Evolutionary conservation across 768 basidiomycete genomes (phyloP).

Genomic region (Chalciporus piperatus): DNA sequence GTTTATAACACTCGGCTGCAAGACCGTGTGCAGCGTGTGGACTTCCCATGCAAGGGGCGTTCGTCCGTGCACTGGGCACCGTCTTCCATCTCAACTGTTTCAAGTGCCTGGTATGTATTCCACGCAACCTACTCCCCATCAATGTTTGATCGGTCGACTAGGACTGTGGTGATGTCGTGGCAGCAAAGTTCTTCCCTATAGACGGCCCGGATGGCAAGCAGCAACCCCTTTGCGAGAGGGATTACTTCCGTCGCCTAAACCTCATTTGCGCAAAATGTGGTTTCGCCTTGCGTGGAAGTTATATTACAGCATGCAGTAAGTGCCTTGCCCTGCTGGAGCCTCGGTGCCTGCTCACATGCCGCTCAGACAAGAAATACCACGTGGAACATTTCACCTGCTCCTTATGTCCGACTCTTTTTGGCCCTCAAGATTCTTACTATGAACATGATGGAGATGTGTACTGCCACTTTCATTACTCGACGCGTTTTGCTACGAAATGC

Average conservation of each 20-base stretch:
- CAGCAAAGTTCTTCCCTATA: slow-evolving; percentile 98
- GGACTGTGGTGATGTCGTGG: slow-evolving; percentile 97
- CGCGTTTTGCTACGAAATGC: slow-evolving; percentile 97
- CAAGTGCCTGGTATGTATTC: slow-evolving; percentile 82
- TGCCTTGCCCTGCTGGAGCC: slow-evolving; percentile 15
- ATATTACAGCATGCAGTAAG: slow-evolving; percentile 98
- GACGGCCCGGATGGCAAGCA: slow-evolving; percentile 88
- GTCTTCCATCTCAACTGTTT: slow-evolving; percentile 98
- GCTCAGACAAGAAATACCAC: slow-evolving; percentile 93
- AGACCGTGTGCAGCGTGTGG: slow-evolving; percentile 74
- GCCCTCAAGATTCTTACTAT: slow-evolving; percentile 98
- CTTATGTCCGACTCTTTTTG: slow-evolving; percentile 92
- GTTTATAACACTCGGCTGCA: slow-evolving; percentile 22
- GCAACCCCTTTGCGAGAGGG: slow-evolving; percentile 94
- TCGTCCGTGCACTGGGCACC: slow-evolving; percentile 90
- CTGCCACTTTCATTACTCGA: slow-evolving; percentile 99
- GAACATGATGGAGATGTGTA: slow-evolving; percentile 98
- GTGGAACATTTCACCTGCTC: slow-evolving; percentile 99
- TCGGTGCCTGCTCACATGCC: slow-evolving; percentile 12
- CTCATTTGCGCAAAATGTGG: slow-evolving; percentile 97
- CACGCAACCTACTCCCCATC: background rate
- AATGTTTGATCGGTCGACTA: slow-evolving; percentile 31
- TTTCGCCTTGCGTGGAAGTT: slow-evolving; percentile 91
- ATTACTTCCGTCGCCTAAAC: slow-evolving; percentile 95
- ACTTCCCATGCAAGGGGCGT: slow-evolving; percentile 88